Conservation (phyloP, 2,329 filamentous ascomycete genomes). For the Leptographium procerum region DNA sequence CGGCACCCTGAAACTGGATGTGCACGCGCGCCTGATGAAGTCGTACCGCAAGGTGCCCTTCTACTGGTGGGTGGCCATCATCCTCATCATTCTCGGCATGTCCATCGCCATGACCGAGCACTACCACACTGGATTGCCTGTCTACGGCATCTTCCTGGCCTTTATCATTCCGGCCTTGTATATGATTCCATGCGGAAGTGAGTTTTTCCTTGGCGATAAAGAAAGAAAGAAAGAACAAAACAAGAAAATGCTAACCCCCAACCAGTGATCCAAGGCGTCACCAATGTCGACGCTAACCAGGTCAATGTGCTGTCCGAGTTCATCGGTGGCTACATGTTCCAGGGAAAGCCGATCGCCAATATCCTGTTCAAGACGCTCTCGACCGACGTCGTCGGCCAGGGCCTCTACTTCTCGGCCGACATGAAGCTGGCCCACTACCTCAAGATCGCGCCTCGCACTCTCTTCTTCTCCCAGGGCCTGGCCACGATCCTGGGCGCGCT, state of each 20-base stretch:
- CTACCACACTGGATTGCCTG: constrained; percentile 33
- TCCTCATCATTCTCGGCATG: constrained; percentile 21
- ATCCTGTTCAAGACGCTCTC: constrained; percentile 33
- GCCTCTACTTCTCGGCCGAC: constrained; percentile 34
- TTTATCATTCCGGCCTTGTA: constrained; percentile 32
- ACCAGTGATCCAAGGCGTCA: constrained; percentile 31
- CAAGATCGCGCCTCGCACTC: constrained; percentile 34
- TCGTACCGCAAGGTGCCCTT: constrained; percentile 25
- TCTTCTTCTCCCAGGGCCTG: constrained; percentile 35
- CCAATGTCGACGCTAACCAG: constrained; percentile 36
- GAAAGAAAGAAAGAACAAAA: too few relatives aligned
- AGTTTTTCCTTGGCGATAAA: background rate
- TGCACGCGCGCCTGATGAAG: constrained; percentile 10
- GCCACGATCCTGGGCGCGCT: constrained; percentile 35
- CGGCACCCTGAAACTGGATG: constrained; percentile 16
- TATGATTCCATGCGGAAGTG: constrained; percentile 31
- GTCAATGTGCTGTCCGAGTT: constrained; percentile 36
- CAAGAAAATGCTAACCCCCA: too few relatives aligned
- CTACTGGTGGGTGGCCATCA: constrained; percentile 32
- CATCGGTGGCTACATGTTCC: constrained; percentile 34
- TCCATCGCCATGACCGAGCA: constrained; percentile 28
- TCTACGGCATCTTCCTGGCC: constrained; percentile 31
- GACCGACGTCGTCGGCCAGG: constrained; percentile 29
- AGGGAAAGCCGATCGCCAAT: constrained; percentile 33
- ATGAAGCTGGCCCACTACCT: constrained; percentile 41